A percentile compares a stretch with the other conserved stretches of the same genome.
These are phyloP conservation scores for Brassica carinata DNA, from an alignment of 345 rosid species.

Conservation along the genomic window DNA sequence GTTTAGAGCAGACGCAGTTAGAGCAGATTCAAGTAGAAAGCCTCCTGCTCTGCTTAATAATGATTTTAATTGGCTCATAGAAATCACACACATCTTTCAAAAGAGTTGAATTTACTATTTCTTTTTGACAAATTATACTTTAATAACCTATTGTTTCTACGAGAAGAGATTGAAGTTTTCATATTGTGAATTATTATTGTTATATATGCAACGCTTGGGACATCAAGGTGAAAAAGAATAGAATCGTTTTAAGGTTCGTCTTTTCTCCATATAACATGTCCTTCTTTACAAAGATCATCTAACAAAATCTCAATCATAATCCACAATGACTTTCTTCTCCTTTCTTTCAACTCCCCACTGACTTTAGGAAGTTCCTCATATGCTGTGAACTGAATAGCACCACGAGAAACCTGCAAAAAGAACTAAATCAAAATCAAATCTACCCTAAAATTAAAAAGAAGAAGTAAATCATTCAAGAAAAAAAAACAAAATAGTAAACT, in stretches of 20 bases:
- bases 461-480: not conserved
- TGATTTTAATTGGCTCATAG: slow-evolving; percentile 28
- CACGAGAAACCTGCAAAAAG: slow-evolving; percentile 91
- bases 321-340: slow-evolving; percentile 31
- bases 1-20: slow-evolving; percentile 24
- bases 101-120: not conserved
- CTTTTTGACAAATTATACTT: not conserved
- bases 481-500: too few species aligned
- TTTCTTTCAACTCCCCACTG: slow-evolving; percentile 51
- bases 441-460: not conserved
- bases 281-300: too few species aligned
- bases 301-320: too few species aligned
- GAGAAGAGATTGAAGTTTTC: too few species aligned
- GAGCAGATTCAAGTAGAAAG: slow-evolving; percentile 23
- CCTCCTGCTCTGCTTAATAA: slow-evolving; percentile 20
- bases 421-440: slow-evolving; percentile 22
- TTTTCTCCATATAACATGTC: too few species aligned
- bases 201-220: too few species aligned
- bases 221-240: too few species aligned
- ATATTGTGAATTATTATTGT: too few species aligned
- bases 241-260: too few species aligned
- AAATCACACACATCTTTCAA: slow-evolving; percentile 13
- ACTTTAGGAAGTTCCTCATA: slow-evolving; percentile 87
- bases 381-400: slow-evolving; percentile 84
- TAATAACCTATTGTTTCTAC: too few species aligned